A percentile compares a stretch with the other conserved stretches of the same genome.
Conservation (phyloP, 2,329 filamentous ascomycete genomes). For the Epichloe sp. region DNA sequence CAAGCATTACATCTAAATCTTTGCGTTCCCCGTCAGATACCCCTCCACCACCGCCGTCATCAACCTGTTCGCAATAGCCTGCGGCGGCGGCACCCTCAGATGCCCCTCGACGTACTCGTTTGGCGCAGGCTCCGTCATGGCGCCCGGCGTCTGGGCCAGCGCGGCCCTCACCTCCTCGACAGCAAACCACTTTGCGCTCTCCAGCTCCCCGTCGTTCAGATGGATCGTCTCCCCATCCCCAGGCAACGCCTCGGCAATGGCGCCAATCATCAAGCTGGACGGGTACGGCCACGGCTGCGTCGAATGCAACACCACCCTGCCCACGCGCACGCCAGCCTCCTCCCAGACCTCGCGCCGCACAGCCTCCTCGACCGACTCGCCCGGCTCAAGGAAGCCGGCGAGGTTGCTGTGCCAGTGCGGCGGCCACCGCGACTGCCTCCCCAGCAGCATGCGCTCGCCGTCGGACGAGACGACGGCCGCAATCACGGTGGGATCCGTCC, state of each 20-base stretch:
- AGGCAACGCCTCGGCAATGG: constrained; percentile 73
- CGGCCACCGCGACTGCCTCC: constrained; percentile 75
- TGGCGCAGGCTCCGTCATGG: constrained; percentile 50
- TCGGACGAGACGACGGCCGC: constrained; percentile 80
- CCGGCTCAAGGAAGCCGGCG: constrained; percentile 75
- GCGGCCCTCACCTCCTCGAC: constrained; percentile 71
- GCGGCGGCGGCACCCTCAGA: constrained; percentile 68
- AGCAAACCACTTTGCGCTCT: constrained; percentile 78
- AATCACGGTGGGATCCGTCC: constrained; percentile 91
- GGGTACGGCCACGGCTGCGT: constrained; percentile 85
- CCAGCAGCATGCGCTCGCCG: constrained; percentile 65
- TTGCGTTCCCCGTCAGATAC: constrained; percentile 44
- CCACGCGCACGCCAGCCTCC: constrained; percentile 64
- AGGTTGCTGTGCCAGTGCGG: constrained; percentile 79
- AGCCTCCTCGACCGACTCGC: constrained; percentile 77
- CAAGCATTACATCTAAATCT: constrained; percentile 26
- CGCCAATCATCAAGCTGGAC: constrained; percentile 73
- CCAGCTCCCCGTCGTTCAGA: constrained; percentile 82
- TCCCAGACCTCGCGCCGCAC: constrained; percentile 79
- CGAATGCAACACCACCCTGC: constrained; percentile 67
- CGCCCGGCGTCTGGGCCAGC: constrained; percentile 49
- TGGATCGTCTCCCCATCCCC: constrained; percentile 61
- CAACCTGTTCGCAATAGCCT: constrained; percentile 86
- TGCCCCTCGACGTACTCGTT: constrained; percentile 58
- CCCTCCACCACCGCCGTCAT: constrained; percentile 68